phyloP scores from a whole-genome alignment of 1,139 yeast species.

The Pichia sp. region DNA sequence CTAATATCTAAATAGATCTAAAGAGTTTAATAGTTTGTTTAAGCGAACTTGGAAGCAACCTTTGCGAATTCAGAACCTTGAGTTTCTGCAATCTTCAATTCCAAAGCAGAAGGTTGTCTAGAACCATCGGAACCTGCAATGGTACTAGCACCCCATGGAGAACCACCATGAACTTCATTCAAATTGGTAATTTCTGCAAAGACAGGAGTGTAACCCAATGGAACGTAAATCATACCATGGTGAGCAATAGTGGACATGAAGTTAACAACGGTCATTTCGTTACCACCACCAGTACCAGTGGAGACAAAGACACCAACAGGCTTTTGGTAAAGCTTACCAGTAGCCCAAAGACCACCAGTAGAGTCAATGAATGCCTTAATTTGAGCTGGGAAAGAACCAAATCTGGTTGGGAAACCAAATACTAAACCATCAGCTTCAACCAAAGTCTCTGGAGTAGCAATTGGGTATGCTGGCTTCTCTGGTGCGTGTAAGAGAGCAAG shows the following conservation, averaged over 20 bases:
- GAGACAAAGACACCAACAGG: constrained; percentile 70
- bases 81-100: constrained; percentile 50
- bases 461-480: constrained; percentile 60
- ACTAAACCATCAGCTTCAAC: constrained; percentile 64
- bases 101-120: constrained; percentile 61
- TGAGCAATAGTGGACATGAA: constrained; percentile 63
- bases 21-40: neutral
- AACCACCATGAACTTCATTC: constrained; percentile 71
- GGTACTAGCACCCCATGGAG: constrained; percentile 89
- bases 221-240: constrained; percentile 75
- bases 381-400: constrained; percentile 77
- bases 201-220: constrained; percentile 67
- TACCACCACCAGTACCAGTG: constrained; percentile 85
- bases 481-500: constrained; percentile 60
- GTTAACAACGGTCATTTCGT: constrained; percentile 63
- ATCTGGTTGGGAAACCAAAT: constrained; percentile 82
- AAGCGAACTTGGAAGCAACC: constrained; percentile 19
- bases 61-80: constrained; percentile 64
- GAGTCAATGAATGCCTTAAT: constrained; percentile 76
- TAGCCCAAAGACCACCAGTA: constrained; percentile 79
- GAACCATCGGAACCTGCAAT: constrained; percentile 76
- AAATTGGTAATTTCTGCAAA: constrained; percentile 54
- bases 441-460: constrained; percentile 56
- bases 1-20: neutral
- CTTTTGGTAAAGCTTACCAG: constrained; percentile 69